Evolutionary conservation across 75 land plant species (phyloP).

Genomic region (Pinus taeda): DNA sequence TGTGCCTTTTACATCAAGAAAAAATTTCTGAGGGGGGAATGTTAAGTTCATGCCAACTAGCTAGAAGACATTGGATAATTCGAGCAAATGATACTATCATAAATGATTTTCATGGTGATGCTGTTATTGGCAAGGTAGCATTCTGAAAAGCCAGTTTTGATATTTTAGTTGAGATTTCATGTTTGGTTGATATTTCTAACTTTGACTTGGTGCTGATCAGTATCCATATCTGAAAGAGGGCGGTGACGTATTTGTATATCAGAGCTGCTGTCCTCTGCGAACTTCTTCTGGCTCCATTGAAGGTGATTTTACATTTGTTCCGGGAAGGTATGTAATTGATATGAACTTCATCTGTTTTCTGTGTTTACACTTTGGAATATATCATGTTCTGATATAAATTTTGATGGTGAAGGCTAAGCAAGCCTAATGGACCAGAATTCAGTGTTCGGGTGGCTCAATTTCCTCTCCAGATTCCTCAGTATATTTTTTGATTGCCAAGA

Average conservation of each 20-base stretch:
- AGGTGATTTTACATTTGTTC: conserved; percentile 88
- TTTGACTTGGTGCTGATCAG: conserved; percentile 30
- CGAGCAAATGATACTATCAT: conserved; percentile 52
- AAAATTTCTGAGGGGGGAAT: conserved; percentile 30
- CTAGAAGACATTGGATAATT: conserved; percentile 79
- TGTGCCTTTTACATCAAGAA: conserved; percentile 62
- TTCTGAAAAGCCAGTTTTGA: neutral
- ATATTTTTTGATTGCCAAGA: conserved; percentile 52
- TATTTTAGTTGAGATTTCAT: neutral
- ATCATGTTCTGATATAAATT: neutral
- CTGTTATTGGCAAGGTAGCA: conserved; percentile 82
- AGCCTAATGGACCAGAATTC: conserved; percentile 63
- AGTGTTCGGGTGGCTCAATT: conserved; percentile 61
- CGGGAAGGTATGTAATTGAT: conserved; percentile 74
- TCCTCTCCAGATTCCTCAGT: conserved; percentile 63
- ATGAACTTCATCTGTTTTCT: neutral
- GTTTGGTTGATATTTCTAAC: neutral
- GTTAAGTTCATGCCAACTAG: conserved; percentile 72
- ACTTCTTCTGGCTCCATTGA: conserved; percentile 65
- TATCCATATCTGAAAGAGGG: conserved; percentile 59
- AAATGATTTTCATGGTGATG: conserved; percentile 59
- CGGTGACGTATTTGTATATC: conserved; percentile 68
- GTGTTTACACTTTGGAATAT: neutral
- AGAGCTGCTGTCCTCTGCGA: conserved; percentile 61
- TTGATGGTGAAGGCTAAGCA: conserved; percentile 38